phyloP scores from a whole-genome alignment of 371 early-diverging fungal species.

The Cokeromyces recurvatus region DNA sequence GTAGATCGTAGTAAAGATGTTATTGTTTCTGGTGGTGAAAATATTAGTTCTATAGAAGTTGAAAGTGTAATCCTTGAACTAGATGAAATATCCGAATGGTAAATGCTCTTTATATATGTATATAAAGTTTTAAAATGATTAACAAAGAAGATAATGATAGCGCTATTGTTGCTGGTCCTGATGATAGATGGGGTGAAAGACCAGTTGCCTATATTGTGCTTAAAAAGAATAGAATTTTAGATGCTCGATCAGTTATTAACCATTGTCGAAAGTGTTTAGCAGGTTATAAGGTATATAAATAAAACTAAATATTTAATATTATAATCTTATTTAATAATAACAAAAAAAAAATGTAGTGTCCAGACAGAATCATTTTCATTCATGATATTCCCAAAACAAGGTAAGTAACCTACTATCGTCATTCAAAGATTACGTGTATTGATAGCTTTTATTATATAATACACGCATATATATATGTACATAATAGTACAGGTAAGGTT shows the following conservation, averaged over 20 bases:
- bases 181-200: slow-evolving; percentile 69
- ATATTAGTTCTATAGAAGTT: slow-evolving; percentile 68
- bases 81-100: slow-evolving; percentile 58
- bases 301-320: neutral
- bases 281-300: slow-evolving; percentile 42
- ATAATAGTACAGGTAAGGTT: slow-evolving; percentile 22
- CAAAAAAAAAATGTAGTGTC: no score
- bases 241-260: slow-evolving; percentile 29
- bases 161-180: slow-evolving; percentile 59
- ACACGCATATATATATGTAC: no score
- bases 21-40: slow-evolving; percentile 73
- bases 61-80: slow-evolving; percentile 57
- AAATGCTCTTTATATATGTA: neutral
- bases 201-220: slow-evolving; percentile 62
- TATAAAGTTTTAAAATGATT: neutral
- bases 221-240: slow-evolving; percentile 30
- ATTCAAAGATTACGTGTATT: no score
- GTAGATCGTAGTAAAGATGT: slow-evolving; percentile 69
- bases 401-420: no score
- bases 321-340: neutral
- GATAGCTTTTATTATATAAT: no score
- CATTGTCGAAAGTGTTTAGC: slow-evolving; percentile 50
- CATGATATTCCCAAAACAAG: slow-evolving; percentile 34
- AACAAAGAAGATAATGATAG: slow-evolving; percentile 14
- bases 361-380: slow-evolving; percentile 24